Percentiles rank a stretch among this genome's conserved stretches.
Evolutionary conservation across 768 basidiomycete species (phyloP).

Genomic region (Suillus fuscotomentosus): DNA sequence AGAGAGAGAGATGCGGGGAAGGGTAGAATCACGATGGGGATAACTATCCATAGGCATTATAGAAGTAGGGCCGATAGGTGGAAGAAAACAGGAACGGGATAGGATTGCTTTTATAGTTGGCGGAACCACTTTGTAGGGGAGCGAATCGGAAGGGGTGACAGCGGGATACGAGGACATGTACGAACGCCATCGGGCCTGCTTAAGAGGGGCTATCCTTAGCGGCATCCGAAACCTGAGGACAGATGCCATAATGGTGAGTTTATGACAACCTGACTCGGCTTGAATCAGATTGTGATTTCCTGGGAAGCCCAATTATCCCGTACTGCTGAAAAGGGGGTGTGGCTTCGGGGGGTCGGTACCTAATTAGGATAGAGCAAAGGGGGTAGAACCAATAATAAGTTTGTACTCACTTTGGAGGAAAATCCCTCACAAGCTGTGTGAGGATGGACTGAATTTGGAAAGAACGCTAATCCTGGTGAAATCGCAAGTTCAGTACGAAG

Average conservation of each 20-base stretch:
- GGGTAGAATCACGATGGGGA: slow-evolving; percentile 32
- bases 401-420: slow-evolving; percentile 6
- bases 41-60: slow-evolving; percentile 43
- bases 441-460: not conserved
- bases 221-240: slow-evolving; percentile 30
- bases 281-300: slow-evolving; percentile 29
- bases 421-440: slow-evolving; percentile 4
- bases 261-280: slow-evolving; percentile 43
- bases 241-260: slow-evolving; percentile 35
- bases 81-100: slow-evolving; percentile 20
- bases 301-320: slow-evolving; percentile 11
- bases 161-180: slow-evolving; percentile 21
- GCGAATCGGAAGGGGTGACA: slow-evolving; percentile 31
- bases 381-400: slow-evolving; percentile 17
- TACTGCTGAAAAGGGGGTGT: slow-evolving; percentile 16
- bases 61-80: slow-evolving; percentile 21
- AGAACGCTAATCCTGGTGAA: slow-evolving; percentile 8
- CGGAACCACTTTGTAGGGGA: slow-evolving; percentile 32
- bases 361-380: slow-evolving; percentile 20
- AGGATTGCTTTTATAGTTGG: slow-evolving; percentile 35
- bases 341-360: slow-evolving; percentile 14
- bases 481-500: slow-evolving; percentile 5
- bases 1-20: not conserved
- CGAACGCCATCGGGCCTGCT: slow-evolving; percentile 28
- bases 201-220: slow-evolving; percentile 39